Conservation (phyloP, 306 rosid genomes). For the Sechiopsis laciniata region DNA sequence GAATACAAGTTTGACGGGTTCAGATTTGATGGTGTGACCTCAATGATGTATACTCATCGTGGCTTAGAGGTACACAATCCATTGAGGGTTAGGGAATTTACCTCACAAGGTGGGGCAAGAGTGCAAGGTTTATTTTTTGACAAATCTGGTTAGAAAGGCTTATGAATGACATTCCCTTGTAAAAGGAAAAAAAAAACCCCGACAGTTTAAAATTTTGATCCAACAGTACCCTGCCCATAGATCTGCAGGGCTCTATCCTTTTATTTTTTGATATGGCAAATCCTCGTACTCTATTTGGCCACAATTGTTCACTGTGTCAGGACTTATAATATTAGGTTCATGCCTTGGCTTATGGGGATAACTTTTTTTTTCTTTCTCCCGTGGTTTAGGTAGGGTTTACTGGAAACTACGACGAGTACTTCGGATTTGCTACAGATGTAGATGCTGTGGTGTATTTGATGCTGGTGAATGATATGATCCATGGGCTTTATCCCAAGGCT, state of each 20-base stretch:
- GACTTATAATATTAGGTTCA: neutral
- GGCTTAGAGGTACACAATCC: slow-evolving; percentile 60
- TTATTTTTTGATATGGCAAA: neutral
- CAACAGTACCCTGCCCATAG: neutral
- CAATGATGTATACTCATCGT: slow-evolving; percentile 99
- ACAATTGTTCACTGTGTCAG: neutral
- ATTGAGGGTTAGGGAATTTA: slow-evolving; percentile 9
- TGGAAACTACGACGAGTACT: slow-evolving; percentile 89
- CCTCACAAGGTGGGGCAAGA: neutral
- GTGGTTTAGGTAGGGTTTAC: slow-evolving; percentile 64
- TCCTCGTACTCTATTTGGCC: neutral
- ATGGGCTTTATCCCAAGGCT: slow-evolving; percentile 90
- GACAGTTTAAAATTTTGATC: neutral
- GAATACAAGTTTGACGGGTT: slow-evolving; percentile 95
- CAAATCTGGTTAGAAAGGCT: neutral
- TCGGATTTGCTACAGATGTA: slow-evolving; percentile 78
- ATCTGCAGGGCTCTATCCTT: neutral
- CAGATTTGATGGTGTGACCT: slow-evolving; percentile 96
- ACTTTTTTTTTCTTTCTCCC: slow-evolving; percentile 12
- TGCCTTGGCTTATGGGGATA: neutral
- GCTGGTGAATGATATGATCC: slow-evolving; percentile 96
- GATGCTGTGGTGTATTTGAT: slow-evolving; percentile 90
- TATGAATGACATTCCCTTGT: neutral
- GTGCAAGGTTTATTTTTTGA: neutral
- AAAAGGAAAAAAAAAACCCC: neutral